Percentiles rank a stretch among this genome's conserved stretches.
phyloP scores from a whole-genome alignment of 2,329 filamentous ascomycete species.

The Thermoascus crustaceus region DNA sequence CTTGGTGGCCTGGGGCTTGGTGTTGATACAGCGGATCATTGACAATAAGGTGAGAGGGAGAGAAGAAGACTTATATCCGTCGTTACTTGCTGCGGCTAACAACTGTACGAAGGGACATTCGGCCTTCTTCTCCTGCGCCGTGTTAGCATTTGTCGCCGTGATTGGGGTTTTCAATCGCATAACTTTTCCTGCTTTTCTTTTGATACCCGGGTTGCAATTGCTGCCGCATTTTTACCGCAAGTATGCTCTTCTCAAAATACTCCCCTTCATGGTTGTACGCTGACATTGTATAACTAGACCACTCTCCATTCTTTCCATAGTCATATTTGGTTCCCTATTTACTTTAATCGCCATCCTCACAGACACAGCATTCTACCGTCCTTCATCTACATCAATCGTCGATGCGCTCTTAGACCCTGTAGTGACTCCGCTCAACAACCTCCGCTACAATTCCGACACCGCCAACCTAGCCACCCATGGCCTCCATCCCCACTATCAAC shows the following conservation, averaged over 20 bases:
- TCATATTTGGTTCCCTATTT: slow-evolving; percentile 58
- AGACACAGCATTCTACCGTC: slow-evolving; percentile 75
- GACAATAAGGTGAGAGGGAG: slow-evolving; percentile 57
- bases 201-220: slow-evolving; percentile 74
- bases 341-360: slow-evolving; percentile 64
- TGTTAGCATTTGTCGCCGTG: slow-evolving; percentile 72
- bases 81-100: slow-evolving; percentile 10
- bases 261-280: too few relatives aligned
- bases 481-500: slow-evolving; percentile 71
- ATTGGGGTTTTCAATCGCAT: slow-evolving; percentile 94
- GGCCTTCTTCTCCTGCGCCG: slow-evolving; percentile 64
- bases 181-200: slow-evolving; percentile 87
- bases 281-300: slow-evolving; percentile 42
- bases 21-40: slow-evolving; percentile 79
- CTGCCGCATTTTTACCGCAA: slow-evolving; percentile 77
- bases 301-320: slow-evolving; percentile 53
- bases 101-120: slow-evolving; percentile 54
- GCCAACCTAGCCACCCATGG: slow-evolving; percentile 68
- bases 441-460: slow-evolving; percentile 63
- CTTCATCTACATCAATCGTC: slow-evolving; percentile 26
- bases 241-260: slow-evolving; percentile 50
- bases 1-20: slow-evolving; percentile 84
- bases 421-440: slow-evolving; percentile 70
- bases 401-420: slow-evolving; percentile 49
- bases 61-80: neutral